Base-by-base conservation (phyloP, 805 yeast species). In the Debaryomyces tyrocola region DNA sequence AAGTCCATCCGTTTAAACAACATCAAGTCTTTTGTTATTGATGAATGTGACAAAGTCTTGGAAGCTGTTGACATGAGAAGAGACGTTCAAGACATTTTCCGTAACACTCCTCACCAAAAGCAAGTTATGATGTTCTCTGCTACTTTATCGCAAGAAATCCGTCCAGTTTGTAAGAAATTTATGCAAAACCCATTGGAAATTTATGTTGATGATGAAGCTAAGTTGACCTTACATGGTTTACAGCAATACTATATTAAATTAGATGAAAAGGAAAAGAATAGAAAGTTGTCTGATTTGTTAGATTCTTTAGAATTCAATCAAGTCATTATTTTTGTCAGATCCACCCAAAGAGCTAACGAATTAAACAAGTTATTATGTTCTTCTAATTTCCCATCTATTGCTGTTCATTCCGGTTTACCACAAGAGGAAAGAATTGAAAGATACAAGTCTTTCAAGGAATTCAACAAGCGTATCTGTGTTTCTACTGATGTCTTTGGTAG, bases 121-220 rank as follows among this genome's bases (percentile, higher is more conserved):
- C 99, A 92, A 77, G 98, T 94, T 47, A 91, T 94, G 98, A 92
- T 92, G 97, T 92, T 92, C 73, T 87, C 96, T 50, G 99, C 99
- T 56, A 92, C 99, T 46, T 79, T 92, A 60, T 84, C 96, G 40
- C 88, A 82, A 66, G 98, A 92, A 66, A 90, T 92, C 63, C 87
- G 96, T 71, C 97, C 97, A 52, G 84, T 94, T 49, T 92, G 97
- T 79, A 92, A 91, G 78, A 90, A 92, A 76, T 92, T 94, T 77
- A 88, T 94, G 91, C 96, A 92, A 75, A 90, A 88, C 61, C 98
- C 99, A 55, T 80, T 94, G 69, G 99, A 92, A 77, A 90, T 92
- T 58, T 92, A 87, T 65, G 98, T 92, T 53, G 99, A 94, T 69
- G 97, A 94, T 69, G 98, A 92, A 71, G 89, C 96, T 60, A 94